Base-by-base conservation (phyloP, 805 yeast genomes). In the Candida rishiriensis region DNA sequence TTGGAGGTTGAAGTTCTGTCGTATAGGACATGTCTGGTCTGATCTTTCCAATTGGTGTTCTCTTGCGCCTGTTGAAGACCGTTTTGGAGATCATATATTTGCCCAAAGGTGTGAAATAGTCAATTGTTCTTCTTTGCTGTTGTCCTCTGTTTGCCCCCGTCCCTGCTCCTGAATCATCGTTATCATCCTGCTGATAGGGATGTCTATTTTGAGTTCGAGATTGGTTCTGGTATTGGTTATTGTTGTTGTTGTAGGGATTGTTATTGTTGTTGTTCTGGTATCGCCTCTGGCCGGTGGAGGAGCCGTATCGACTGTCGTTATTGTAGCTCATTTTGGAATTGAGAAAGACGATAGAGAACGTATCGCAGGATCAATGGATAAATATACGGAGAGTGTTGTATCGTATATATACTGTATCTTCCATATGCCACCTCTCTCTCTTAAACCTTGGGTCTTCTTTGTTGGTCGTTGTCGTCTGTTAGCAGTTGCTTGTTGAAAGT, bases 61-160 rank as follows among this genome's bases (percentile, higher is more conserved):
- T 49, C 32, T 47, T 53, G 34, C 64, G 71, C 63, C 57, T 62
- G 51, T 63, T 69, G 35, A 65, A 73, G 39, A 59, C 74, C 66
- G 54, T 78, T 62, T 60, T 75, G 54, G 57, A 75, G 46, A 63
- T 67, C 60, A 67, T 72, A 75, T 85, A 81, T 47, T 86, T 66
- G 2, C 88, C 86, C 73, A 82, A 73, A 21, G 83, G 76, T 43
- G 84, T 80, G 11, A 89, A 90, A 64, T 83, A 86, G 60, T 87
- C 96, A 6, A 84, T 80, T 2, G 88, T 83, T 58, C 89, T 71
- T 56, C 91, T 69, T 52, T 79, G 77, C 13, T 54, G 55, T 21
- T 21, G 26, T 21, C 26, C 26, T 21, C 26, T 21, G 14, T 13
- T 30, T 30, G 33, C 9, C 10, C 6, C 14, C 12, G 51, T 38